Base-by-base conservation (phyloP, 257 asterid species). In the Fraxinus cuspidata region DNA sequence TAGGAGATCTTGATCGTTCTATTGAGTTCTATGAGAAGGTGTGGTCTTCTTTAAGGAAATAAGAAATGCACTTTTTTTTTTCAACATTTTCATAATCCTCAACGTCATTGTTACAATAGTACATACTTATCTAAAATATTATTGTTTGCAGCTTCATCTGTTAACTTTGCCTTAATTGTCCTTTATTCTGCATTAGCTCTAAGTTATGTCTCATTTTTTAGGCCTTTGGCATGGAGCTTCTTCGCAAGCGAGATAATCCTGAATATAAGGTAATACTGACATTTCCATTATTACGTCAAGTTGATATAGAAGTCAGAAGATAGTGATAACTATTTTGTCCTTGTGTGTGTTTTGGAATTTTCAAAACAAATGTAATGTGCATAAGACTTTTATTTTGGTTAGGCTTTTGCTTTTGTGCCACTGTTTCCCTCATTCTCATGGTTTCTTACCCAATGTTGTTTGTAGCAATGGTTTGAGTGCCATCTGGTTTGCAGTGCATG, bases 171-270 rank as follows among this genome's bases (percentile, higher is more conserved):
- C 15, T 70, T 25, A 7, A 10, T 65, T 34, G 66, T 42, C 58
- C n/a, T 58, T 32, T 60, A 60, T 60, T 60, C 31, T 72, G 18
- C 31, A 12, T 23, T 47, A 70, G 19, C 76, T 63, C 70, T 72
- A 40, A 60, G 80, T 10, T 77, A 74, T 29, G 4, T 21, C 51
- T 34, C 49, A 13, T 40, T 67, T 51, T 80, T 70, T 71, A 96
- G 99, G 99, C 97, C 76, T 96, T 72, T 76, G 98, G 99, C 81
- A 96, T 96, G 99, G 94, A 93, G 87, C 99, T 96, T 82, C 97
- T 96, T 34, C 93, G 97, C 82, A 96, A 81, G 82, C 88, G 91
- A 71, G 99, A 96, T 84, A 96, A 92, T 80, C 98, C 99, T n/a
- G 97, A 93, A 79, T 93, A 93, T 90, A 96, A 96, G 99, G 99